Evolutionary conservation across 2,329 filamentous ascomycete species (phyloP).

Genomic region (Pyricularia pennisetigena): DNA sequence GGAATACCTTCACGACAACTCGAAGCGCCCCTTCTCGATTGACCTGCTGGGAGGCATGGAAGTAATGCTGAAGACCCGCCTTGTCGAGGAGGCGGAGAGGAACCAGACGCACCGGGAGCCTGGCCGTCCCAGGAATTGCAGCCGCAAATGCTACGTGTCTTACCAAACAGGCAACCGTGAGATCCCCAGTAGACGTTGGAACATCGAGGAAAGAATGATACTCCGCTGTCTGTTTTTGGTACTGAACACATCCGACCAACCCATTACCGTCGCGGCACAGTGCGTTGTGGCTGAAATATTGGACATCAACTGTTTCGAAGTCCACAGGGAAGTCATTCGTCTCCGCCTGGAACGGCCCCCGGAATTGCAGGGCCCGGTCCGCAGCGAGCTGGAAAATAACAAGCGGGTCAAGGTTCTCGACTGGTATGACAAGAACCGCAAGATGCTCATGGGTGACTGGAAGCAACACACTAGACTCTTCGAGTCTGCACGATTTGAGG

Average conservation of each 20-base stretch:
- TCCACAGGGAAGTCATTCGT: slow-evolving; percentile 31
- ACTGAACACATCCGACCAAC: slow-evolving; percentile 18
- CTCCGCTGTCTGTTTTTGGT: slow-evolving; percentile 36
- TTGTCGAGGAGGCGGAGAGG: slow-evolving; percentile 19
- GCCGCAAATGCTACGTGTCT: slow-evolving; percentile 32
- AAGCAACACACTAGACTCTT: slow-evolving; percentile 44
- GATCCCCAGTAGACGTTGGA: slow-evolving; percentile 31
- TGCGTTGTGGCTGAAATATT: slow-evolving; percentile 41
- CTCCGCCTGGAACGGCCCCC: slow-evolving; percentile 23
- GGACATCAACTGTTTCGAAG: slow-evolving; percentile 41
- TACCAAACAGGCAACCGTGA: slow-evolving; percentile 19
- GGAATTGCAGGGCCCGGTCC: slow-evolving; percentile 10
- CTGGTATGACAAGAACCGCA: slow-evolving; percentile 49
- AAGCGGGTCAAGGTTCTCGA: slow-evolving; percentile 31
- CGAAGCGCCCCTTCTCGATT: slow-evolving; percentile 43
- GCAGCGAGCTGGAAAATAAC: slow-evolving; percentile 13
- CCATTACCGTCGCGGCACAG: slow-evolving; percentile 30
- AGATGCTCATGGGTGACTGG: slow-evolving; percentile 44
- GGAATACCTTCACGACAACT: slow-evolving; percentile 44
- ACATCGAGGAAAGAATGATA: slow-evolving; percentile 35
- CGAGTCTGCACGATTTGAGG: slow-evolving; percentile 44
- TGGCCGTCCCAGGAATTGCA: slow-evolving; percentile 17
- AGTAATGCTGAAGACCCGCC: slow-evolving; percentile 11
- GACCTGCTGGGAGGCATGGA: slow-evolving; percentile 16
- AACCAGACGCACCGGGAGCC: slow-evolving; percentile 6